Base-by-base conservation (phyloP, 345 rosid species). In the Toxicodendron radicans region DNA sequence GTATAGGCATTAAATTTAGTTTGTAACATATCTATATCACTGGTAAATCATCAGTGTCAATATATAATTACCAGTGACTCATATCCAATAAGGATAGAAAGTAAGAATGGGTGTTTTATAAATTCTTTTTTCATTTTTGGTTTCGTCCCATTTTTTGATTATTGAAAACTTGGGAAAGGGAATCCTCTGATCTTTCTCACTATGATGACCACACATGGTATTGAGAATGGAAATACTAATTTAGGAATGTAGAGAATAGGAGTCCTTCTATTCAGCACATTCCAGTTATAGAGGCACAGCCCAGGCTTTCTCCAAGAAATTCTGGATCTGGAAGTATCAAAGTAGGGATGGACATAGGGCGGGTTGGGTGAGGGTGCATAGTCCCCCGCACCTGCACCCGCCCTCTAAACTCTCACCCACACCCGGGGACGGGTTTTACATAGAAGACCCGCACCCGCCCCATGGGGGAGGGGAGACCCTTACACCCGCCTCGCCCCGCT, bases 111-210 rank as follows among this genome's bases (percentile, higher is more conserved):
- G 69, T 65, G 11, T 65, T 65, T 11, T 65, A 2, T 45, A 18
- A 45, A 45, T 24, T 65, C 24, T 46, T 10, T 64, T 64, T 64
- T 21, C 68, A n/a, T 11, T 30, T 64, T 18, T 64, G 38, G 16
- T 12, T 59, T 59, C 1, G 16, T 64, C 10, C 68, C 13, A 66
- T 66, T 66, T 14, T 3, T 66, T 48, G 58, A 48, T 48, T 32
- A 16, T 53, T 46, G 32, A 65, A 51, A 65, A 65, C 35, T 24
- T 65, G 35, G 70, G 41, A 18, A 66, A 17, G 57, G 68, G 7
- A 45, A 43, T 43, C 18, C 30, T 23, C 1, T 1, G 7, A 48
- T 24, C 12, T 9, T 66, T 64, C 5, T 45, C 35, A 46, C 21
- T 49, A 3, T 66, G 41, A 49, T 46, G 24, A 23, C 33, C 10